A percentile compares a stretch with the other conserved stretches of the same genome.
Conservation (phyloP, 1,284 basidiomycete species). For the Schizophyllum commune region DNA sequence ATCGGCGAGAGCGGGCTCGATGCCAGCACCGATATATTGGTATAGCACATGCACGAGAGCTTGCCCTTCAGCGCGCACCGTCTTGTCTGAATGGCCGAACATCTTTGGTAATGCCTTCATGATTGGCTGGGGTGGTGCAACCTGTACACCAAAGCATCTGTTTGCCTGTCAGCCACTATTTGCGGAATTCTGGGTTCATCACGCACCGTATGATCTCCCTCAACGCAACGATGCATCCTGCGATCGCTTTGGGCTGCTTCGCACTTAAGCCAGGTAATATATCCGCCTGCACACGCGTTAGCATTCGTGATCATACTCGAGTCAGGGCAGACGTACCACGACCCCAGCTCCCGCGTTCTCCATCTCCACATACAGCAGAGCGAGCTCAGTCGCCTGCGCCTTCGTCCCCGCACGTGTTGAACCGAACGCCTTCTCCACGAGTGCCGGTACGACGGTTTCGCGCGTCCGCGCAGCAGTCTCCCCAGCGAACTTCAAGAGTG, state of each 20-base stretch:
- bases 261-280: slow-evolving; percentile 80
- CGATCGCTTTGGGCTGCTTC: slow-evolving; percentile 94
- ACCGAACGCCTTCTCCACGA: slow-evolving; percentile 96
- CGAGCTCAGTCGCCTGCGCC: slow-evolving; percentile 81
- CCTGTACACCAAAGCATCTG: slow-evolving; percentile 80
- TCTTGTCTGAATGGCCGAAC: slow-evolving; percentile 94
- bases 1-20: slow-evolving; percentile 84
- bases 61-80: slow-evolving; percentile 88
- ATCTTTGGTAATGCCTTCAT: slow-evolving; percentile 89
- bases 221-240: slow-evolving; percentile 72
- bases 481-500: slow-evolving; percentile 88
- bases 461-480: slow-evolving; percentile 80
- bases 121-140: slow-evolving; percentile 70
- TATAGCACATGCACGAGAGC: slow-evolving; percentile 75
- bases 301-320: slow-evolving; percentile 22
- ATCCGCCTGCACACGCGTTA: slow-evolving; percentile 49
- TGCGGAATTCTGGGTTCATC: not conserved
- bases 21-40: slow-evolving; percentile 82
- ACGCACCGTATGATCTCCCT: slow-evolving; percentile 64
- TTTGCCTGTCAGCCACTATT: not conserved
- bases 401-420: slow-evolving; percentile 90
- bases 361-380: slow-evolving; percentile 88
- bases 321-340: slow-evolving; percentile 60
- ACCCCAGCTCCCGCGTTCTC: slow-evolving; percentile 87
- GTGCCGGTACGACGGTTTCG: slow-evolving; percentile 75